Evolutionary conservation across 345 rosid genomes (phyloP).

Genomic region (Draba incana): DNA sequence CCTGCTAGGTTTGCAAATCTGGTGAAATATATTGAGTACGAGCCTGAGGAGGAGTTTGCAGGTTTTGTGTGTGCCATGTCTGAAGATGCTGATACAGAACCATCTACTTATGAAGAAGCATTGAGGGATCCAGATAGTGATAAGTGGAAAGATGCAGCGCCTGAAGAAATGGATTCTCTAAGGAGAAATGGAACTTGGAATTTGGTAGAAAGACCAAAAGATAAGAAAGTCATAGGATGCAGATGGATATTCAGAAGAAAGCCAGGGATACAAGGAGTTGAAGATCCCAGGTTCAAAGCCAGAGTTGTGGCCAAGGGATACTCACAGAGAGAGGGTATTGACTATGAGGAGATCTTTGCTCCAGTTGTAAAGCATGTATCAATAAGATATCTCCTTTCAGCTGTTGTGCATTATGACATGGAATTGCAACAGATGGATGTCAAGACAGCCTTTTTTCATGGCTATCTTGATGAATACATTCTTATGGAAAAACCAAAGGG

Average conservation of each 20-base stretch:
- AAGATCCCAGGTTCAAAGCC: background rate
- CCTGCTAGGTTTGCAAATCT: too few species aligned
- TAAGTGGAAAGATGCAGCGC: background rate
- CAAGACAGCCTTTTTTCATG: too few species aligned
- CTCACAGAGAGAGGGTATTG: background rate
- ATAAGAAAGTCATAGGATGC: background rate
- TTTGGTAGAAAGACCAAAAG: background rate
- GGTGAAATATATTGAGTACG: too few species aligned
- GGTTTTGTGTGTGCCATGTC: background rate
- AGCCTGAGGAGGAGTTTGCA: background rate
- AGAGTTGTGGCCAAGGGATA: background rate
- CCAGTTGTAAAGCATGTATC: background rate
- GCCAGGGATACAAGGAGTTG: background rate
- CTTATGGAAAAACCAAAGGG: too few species aligned
- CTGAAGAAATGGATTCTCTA: background rate
- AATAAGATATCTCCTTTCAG: background rate
- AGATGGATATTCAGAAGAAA: background rate
- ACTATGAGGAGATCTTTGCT: background rate
- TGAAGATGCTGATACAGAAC: background rate
- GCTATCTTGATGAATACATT: too few species aligned
- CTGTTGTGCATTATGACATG: too few species aligned
- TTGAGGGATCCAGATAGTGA: background rate
- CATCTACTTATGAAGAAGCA: background rate
- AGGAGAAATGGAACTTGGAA: background rate
- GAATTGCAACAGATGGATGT: too few species aligned